These are phyloP conservation scores for Trametes gibbosa DNA, from an alignment of 768 basidiomycete species.

Conservation along the genomic window DNA sequence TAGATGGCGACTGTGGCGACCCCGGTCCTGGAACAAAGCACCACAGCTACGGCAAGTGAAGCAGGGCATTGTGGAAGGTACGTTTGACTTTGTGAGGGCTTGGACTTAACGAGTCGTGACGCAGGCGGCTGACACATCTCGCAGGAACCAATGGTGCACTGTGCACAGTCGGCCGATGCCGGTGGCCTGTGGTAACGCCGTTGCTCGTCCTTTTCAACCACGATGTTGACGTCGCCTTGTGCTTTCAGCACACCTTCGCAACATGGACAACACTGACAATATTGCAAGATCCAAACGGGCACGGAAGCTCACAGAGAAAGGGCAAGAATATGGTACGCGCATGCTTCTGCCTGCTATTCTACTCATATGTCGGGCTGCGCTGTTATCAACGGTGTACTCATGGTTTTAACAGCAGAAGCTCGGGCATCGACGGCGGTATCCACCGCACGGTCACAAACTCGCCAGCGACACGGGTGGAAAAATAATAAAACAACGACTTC, in stretches of 20 bases:
- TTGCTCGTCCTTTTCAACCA: too few relatives aligned
- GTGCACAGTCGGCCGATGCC: too few relatives aligned
- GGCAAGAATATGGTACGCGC: background rate
- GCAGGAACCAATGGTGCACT: too few relatives aligned
- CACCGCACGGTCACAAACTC: too few relatives aligned
- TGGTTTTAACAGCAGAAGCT: background rate
- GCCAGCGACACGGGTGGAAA: too few relatives aligned
- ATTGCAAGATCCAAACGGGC: background rate
- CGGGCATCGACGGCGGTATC: too few relatives aligned
- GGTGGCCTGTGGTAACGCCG: too few relatives aligned
- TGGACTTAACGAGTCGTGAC: too few relatives aligned
- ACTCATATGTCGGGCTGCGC: background rate
- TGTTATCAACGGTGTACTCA: background rate
- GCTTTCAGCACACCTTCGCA: background rate
- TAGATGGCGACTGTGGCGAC: background rate
- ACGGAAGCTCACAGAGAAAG: background rate
- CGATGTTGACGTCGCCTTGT: too few relatives aligned
- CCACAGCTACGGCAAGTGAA: background rate
- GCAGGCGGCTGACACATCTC: too few relatives aligned
- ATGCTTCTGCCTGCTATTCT: background rate
- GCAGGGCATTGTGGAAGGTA: background rate
- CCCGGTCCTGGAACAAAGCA: background rate
- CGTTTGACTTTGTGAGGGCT: background rate
- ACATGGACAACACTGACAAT: background rate
- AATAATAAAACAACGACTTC: too few relatives aligned